A percentile compares a stretch with the other conserved stretches of the same genome.
Evolutionary conservation across 2,329 filamentous ascomycete species (phyloP).

Genomic region (Phialophora verrucosa): DNA sequence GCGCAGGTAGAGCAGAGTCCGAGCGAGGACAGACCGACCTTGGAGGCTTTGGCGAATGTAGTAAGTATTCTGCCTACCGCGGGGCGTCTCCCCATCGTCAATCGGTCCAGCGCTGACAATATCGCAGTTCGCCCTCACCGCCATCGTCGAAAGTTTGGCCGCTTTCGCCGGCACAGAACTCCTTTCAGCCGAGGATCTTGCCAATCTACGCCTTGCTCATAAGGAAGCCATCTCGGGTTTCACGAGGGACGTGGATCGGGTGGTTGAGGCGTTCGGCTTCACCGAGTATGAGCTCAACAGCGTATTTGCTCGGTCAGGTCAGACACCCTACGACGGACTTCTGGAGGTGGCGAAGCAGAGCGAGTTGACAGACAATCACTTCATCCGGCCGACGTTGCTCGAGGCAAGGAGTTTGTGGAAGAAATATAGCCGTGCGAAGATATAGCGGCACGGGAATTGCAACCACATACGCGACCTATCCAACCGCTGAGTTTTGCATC

Average conservation of each 20-base stretch:
- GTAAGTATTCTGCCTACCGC: conserved; percentile 20
- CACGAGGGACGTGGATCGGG: conserved; percentile 23
- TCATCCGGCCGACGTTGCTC: conserved; percentile 34
- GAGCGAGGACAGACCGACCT: conserved; percentile 4
- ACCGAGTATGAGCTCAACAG: conserved; percentile 40
- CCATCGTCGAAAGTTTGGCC: conserved; percentile 29
- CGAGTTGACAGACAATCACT: conserved; percentile 37
- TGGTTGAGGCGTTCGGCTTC: conserved; percentile 38
- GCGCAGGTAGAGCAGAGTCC: conserved; percentile 26
- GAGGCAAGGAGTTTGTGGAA: conserved; percentile 37
- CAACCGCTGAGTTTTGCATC: conserved; percentile 27
- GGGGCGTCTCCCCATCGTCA: neutral
- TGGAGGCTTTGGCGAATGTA: conserved; percentile 34
- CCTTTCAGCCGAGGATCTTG: conserved; percentile 16
- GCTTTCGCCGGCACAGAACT: conserved; percentile 30
- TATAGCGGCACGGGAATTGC: conserved; percentile 12
- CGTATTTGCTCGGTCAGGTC: conserved; percentile 33
- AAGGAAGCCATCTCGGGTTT: conserved; percentile 33
- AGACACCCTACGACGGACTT: conserved; percentile 39
- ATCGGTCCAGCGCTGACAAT: neutral
- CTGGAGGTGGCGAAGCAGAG: conserved; percentile 36
- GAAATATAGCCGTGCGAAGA: conserved; percentile 29
- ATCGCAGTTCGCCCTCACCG: conserved; percentile 34
- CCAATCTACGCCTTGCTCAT: conserved; percentile 27
- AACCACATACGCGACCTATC: neutral